Evolutionary conservation across 2,329 filamentous ascomycete genomes (phyloP), one percentile per base, ranked within the genome.

Genomic region (Cercospora sp.): DNA sequence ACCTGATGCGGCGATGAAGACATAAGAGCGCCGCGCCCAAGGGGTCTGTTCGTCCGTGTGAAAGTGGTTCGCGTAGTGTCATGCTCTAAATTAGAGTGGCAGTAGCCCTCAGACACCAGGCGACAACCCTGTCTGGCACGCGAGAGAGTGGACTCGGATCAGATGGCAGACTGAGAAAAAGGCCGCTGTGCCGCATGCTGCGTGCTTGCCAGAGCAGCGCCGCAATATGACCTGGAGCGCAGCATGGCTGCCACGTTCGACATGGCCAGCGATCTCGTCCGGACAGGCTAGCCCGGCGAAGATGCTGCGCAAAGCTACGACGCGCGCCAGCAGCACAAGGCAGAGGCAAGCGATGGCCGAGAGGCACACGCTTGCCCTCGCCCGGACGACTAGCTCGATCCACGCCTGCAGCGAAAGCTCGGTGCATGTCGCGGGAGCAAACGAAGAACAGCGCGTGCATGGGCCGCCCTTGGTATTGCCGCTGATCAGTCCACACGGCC

Each of bases 71-170:
- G 71, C 64, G 68, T 69, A 70, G 71, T 71, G 69, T 66, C 69
- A 70, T 65, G 60, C 51, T 65, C 70, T 64, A 71, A 72, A 68
- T 71, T 74, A 70, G 69, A 68, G 70, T 71, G 59, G 70, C 71
- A 70, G 72, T 72, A 72, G 68, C 48, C 30, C 58, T 68, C 67
- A 51, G 66, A 69, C 55, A 69, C 48, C 61, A 63, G 36, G 31
- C 60, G 30, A n/a, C 20, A 64, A 33, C 62, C 51, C 48, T 40
- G 51, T 31, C 53, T 8, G 62, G 33, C 48, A 57, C 51, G 62
- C 48, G 62, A 58, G 55, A 36, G 31, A 36, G 31, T 45, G 48
- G 48, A 62, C 40, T 62, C 51, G 62, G 48, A 23, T 64, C 26
- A 28, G n/a, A n/a, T 20, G 8, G 23, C 60, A 45, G 59, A 61